A percentile compares a stretch with the other conserved stretches of the same genome.
These are phyloP conservation scores for Cicer pinnatifidum DNA, from an alignment of 306 rosid species.

Conservation along the genomic window DNA sequence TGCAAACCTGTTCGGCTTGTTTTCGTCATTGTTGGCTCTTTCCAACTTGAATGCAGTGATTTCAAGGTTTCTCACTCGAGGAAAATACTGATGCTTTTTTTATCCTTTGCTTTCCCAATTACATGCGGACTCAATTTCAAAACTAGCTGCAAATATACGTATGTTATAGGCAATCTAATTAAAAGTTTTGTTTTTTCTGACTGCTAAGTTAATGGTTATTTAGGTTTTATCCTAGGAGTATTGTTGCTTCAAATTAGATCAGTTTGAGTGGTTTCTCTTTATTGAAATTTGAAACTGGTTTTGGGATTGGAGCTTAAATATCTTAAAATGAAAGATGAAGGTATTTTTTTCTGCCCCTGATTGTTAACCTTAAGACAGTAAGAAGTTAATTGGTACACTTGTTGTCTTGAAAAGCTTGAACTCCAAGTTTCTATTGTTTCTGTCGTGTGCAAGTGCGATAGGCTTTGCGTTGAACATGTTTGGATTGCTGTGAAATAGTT, in stretches of 20 bases:
- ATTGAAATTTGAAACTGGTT: neutral
- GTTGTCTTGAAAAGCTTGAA: slow-evolving; percentile 4
- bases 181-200: slow-evolving; percentile 7
- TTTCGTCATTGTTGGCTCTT: neutral
- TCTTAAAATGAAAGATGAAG: neutral
- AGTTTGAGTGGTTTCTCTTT: neutral
- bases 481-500: neutral
- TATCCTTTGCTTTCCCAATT: slow-evolving; percentile 1
- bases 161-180: neutral
- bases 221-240: neutral
- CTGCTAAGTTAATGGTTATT: neutral
- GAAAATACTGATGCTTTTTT: slow-evolving; percentile 7
- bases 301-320: neutral
- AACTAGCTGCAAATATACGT: neutral
- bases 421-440: neutral
- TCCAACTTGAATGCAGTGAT: neutral
- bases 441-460: neutral
- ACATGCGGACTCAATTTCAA: neutral
- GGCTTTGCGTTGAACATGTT: neutral
- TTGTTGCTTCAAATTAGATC: slow-evolving; percentile 8
- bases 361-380: neutral
- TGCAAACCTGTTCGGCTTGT: neutral
- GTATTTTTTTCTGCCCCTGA: neutral
- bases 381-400: neutral
- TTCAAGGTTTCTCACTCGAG: neutral